These are phyloP conservation scores for Stephanocyclus meneghinianus DNA, from an alignment of 352 stramenopile species.

Conservation along the genomic window DNA sequence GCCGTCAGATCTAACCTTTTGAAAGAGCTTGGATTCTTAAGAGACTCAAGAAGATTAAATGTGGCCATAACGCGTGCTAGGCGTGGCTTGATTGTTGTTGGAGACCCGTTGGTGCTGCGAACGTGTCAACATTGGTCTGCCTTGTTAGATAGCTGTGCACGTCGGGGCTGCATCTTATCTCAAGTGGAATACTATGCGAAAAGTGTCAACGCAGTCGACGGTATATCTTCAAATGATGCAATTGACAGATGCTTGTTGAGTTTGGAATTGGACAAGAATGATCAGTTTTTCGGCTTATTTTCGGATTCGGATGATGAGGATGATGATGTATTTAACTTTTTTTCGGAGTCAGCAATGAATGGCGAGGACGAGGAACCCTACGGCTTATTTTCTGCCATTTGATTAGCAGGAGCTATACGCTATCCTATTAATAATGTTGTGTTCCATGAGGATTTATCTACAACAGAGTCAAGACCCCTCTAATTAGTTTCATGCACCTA, in stretches of 20 bases:
- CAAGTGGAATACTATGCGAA: slow-evolving; percentile 22
- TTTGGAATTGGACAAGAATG: slow-evolving; percentile 26
- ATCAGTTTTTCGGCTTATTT: slow-evolving; percentile 28
- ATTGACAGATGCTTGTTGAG: slow-evolving; percentile 3
- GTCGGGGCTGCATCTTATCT: slow-evolving; percentile 39
- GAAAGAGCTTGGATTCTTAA: slow-evolving; percentile 80
- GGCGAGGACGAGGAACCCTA: too few relatives aligned
- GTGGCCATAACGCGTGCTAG: slow-evolving; percentile 81
- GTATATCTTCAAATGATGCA: neutral
- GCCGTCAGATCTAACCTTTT: slow-evolving; percentile 85
- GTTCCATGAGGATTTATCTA: too few relatives aligned
- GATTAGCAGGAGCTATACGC: too few relatives aligned
- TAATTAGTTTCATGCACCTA: too few relatives aligned
- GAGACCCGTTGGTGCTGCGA: slow-evolving; percentile 82
- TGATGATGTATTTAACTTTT: neutral
- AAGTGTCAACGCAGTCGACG: neutral
- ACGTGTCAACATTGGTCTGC: slow-evolving; percentile 65
- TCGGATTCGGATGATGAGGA: slow-evolving; percentile 11
- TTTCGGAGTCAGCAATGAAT: neutral
- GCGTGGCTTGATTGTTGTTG: slow-evolving; percentile 76
- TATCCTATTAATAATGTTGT: too few relatives aligned
- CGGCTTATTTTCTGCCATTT: too few relatives aligned
- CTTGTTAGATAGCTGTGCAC: slow-evolving; percentile 56
- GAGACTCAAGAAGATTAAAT: slow-evolving; percentile 78
- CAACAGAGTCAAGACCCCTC: too few relatives aligned